These are phyloP conservation scores for Halophytophthora polymorphica DNA, from an alignment of 352 stramenopile species.

Conservation along the genomic window DNA sequence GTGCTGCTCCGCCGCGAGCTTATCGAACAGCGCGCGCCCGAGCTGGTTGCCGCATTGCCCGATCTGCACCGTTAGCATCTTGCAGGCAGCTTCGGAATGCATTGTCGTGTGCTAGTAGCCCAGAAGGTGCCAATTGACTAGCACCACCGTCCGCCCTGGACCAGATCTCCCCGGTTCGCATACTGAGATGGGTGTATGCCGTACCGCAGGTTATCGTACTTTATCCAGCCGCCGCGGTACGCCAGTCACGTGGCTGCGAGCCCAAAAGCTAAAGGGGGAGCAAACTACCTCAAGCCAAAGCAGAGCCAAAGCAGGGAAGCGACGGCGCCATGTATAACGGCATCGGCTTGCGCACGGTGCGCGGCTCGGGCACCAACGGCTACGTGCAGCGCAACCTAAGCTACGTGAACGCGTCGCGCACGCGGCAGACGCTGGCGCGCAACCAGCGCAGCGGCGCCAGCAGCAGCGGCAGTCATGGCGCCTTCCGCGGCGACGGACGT, in stretches of 20 bases:
- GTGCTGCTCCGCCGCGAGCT: slow-evolving; percentile 39
- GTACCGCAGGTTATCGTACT: no score
- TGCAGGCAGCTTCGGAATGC: neutral
- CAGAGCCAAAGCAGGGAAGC: neutral
- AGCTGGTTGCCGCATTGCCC: slow-evolving; percentile 82
- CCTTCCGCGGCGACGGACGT: slow-evolving; percentile 12
- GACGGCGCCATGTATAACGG: slow-evolving; percentile 84
- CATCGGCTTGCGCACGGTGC: slow-evolving; percentile 80
- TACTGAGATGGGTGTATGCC: no score
- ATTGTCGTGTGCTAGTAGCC: neutral
- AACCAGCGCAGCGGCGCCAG: slow-evolving; percentile 30
- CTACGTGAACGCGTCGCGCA: slow-evolving; percentile 67
- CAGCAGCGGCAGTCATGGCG: slow-evolving; percentile 4
- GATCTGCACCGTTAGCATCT: slow-evolving; percentile 71
- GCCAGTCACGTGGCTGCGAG: no score
- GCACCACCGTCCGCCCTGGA: no score
- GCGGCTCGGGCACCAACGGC: slow-evolving; percentile 86
- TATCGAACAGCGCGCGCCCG: slow-evolving; percentile 55
- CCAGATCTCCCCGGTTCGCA: no score
- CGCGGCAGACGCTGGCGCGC: slow-evolving; percentile 54
- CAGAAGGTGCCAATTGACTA: no score
- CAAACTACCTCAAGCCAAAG: neutral
- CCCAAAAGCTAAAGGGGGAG: slow-evolving; percentile 2
- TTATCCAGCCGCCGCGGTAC: no score
- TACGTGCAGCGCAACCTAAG: slow-evolving; percentile 87